Evolutionary conservation across 345 rosid genomes (phyloP).

Genomic region (Euphorbia tirucalli): DNA sequence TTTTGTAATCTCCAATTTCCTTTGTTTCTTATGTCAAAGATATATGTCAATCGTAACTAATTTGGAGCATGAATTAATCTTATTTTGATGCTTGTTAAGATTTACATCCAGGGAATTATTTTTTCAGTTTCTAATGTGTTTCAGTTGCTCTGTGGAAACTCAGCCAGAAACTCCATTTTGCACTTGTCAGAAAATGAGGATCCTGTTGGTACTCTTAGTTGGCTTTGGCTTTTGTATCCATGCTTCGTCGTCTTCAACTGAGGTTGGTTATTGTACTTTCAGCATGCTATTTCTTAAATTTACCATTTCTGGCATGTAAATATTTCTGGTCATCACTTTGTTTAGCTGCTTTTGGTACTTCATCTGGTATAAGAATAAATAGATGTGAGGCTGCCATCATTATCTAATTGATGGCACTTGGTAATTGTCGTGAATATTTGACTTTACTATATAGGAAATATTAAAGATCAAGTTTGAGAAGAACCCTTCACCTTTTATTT

Average conservation of each 20-base stretch:
- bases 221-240: slow-evolving; percentile 13
- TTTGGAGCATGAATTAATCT: too few species aligned
- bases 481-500: background rate
- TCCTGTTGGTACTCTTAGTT: slow-evolving; percentile 24
- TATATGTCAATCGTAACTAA: too few species aligned
- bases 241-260: slow-evolving; percentile 20
- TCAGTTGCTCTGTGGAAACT: background rate
- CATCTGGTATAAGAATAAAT: background rate
- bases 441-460: background rate
- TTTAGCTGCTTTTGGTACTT: background rate
- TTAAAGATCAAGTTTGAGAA: background rate
- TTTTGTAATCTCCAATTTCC: too few species aligned
- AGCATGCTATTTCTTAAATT: background rate
- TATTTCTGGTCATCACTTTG: background rate
- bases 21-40: too few species aligned
- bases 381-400: background rate
- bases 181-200: slow-evolving; percentile 14
- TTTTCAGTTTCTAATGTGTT: background rate
- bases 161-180: background rate
- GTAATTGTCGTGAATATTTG: background rate
- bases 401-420: background rate
- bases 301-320: background rate
- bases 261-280: slow-evolving; percentile 20
- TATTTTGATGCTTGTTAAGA: too few species aligned
- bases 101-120: too few species aligned